A percentile compares a stretch with the other conserved stretches of the same genome.
Evolutionary conservation across 441 rosid genomes (phyloP).

Genomic region (Brassica balearica): DNA sequence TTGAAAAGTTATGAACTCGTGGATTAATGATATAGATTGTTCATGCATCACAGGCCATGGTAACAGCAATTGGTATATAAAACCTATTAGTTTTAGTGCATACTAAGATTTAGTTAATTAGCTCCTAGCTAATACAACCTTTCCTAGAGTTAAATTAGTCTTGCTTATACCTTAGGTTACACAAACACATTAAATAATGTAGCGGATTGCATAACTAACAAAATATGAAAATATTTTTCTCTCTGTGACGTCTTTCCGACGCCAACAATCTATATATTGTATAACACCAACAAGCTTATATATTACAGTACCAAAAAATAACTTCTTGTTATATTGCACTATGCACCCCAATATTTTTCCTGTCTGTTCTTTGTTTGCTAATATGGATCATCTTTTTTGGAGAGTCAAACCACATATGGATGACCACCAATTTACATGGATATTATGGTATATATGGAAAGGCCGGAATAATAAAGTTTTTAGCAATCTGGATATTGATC

Average conservation of each 20-base stretch:
- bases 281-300: not conserved
- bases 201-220: not conserved
- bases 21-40: not conserved
- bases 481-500: too few relatives aligned
- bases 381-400: too few relatives aligned
- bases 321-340: not conserved
- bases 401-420: too few relatives aligned
- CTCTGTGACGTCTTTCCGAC: not conserved
- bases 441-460: too few relatives aligned
- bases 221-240: not conserved
- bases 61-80: not conserved
- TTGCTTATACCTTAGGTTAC: not conserved
- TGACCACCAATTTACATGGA: too few relatives aligned
- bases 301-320: not conserved
- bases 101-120: not conserved
- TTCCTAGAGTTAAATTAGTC: not conserved
- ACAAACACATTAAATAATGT: constrained; percentile 1
- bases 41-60: constrained; percentile 2
- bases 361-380: too few relatives aligned
- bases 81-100: constrained; percentile 4
- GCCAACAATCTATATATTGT: not conserved
- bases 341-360: too few relatives aligned
- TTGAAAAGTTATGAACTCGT: constrained; percentile 1
- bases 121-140: constrained; percentile 1
- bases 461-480: too few relatives aligned